These are phyloP conservation scores for Basidiobolus heterosporus DNA, from an alignment of 371 early-diverging fungal genomes.

Conservation along the genomic window DNA sequence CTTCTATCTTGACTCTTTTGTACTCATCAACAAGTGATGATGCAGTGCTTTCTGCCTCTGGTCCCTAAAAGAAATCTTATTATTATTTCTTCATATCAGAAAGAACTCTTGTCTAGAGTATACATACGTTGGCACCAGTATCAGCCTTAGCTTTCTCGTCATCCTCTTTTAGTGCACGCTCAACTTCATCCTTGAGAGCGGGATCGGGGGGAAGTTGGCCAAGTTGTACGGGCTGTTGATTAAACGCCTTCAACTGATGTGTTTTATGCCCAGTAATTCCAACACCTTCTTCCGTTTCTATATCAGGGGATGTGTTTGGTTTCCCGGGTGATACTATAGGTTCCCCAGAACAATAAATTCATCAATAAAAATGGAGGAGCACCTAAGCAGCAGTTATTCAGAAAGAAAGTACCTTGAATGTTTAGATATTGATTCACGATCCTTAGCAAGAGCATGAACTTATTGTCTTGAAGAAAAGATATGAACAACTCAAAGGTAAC, in stretches of 20 bases:
- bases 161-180: constrained; percentile 20
- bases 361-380: too few relatives aligned
- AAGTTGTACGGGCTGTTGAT: constrained; percentile 50
- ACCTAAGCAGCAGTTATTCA: neutral
- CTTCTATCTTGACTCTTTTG: constrained; percentile 22
- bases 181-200: constrained; percentile 17
- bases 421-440: constrained; percentile 89
- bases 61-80: neutral
- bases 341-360: too few relatives aligned
- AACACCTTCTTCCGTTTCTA: constrained; percentile 35
- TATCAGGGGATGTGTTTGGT: constrained; percentile 10
- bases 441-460: constrained; percentile 68
- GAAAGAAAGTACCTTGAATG: constrained; percentile 48
- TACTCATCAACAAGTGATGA: constrained; percentile 21
- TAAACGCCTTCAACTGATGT: constrained; percentile 62
- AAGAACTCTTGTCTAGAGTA: too few relatives aligned
- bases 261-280: constrained; percentile 66
- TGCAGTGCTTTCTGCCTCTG: neutral
- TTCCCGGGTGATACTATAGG: constrained; percentile 6
- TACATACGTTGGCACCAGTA: neutral
- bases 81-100: too few relatives aligned
- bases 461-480: constrained; percentile 83
- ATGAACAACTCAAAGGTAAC: constrained; percentile 88
- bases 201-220: constrained; percentile 39
- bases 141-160: constrained; percentile 4